Evolutionary conservation across 2,329 filamentous ascomycete species (phyloP), one percentile per base, ranked within the genome.

Genomic region (Pyricularia sp.): DNA sequence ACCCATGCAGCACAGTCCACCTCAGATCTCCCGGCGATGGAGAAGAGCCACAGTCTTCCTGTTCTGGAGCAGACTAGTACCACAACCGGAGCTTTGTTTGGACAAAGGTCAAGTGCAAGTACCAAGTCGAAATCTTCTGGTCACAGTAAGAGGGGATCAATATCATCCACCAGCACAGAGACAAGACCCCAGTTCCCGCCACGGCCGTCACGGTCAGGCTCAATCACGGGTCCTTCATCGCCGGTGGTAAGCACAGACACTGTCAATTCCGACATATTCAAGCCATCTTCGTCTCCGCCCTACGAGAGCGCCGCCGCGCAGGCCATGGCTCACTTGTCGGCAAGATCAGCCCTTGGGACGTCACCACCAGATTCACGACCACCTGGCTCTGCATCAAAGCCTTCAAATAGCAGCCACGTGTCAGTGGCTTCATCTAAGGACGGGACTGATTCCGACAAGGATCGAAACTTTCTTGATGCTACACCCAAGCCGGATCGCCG

Each of bases 281-380:
- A 82, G 66, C 79, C 82, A 16, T 82, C 81, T 4, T 79, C 78
- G 1, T 83, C 82, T 35, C 80, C 81, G 5, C 81, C 83, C 1
- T 82, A 86, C 49, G 80, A 85, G 62, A 79, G 79, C 66, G 26
- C 40, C 6, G 88, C 88, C 28, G 80, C 82, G 26, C 83, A 79
- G 68, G 80, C 83, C 30, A 90, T 92, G 80, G 87, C 87, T 65
- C 86, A 85, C 53, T 78, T 90, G 53, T 85, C 88, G n/a, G 82
- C 79, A 22, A 80, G 83, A 22, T 84, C 88, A 0, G 24, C 22
- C 13, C 19, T 55, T 12, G 62, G 62, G 6, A 49, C 44, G 22
- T n/a, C 44, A 8, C 62, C 62, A 13, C 22, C 59, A n/a, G 28
- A 31, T 33, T 35, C 59, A 31, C 26, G 84, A 1, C 71, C 26